Percentiles rank a stretch among this genome's conserved stretches.
phyloP scores from a whole-genome alignment of 2,329 filamentous ascomycete species.

The Aspergillus persii region DNA sequence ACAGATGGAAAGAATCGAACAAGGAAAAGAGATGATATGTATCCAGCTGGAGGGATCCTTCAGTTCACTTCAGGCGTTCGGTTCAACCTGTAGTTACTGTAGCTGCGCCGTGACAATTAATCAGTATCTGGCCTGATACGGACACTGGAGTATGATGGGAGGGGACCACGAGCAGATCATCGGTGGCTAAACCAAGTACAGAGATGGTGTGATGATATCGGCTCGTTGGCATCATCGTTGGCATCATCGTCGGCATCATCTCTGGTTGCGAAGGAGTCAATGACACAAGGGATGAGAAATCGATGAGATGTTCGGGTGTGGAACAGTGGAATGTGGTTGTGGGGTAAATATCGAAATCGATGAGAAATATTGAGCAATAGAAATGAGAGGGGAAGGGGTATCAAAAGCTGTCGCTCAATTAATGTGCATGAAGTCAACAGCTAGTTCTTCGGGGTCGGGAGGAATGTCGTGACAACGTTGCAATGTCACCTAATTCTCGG shows the following conservation, averaged over 20 bases:
- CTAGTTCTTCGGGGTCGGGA: not conserved
- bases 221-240: not conserved
- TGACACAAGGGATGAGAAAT: not conserved
- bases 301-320: not conserved
- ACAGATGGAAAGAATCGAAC: not conserved
- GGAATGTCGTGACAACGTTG: conserved; percentile 1
- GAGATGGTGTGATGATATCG: not conserved
- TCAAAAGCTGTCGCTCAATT: conserved; percentile 24
- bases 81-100: not conserved
- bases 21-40: not conserved
- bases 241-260: too few species aligned
- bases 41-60: too few species aligned
- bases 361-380: conserved; percentile 4
- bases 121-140: not conserved
- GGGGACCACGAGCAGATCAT: not conserved
- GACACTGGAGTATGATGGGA: too few species aligned
- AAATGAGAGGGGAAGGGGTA: conserved; percentile 23
- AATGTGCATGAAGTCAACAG: conserved; percentile 1
- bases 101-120: too few species aligned
- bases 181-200: not conserved
- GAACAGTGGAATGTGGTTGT: not conserved
- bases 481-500: conserved; percentile 5
- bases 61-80: not conserved
- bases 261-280: not conserved
- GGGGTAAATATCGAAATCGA: not conserved